Evolutionary conservation across 2,329 filamentous ascomycete genomes (phyloP).

Genomic region (Anthostomella pinea): DNA sequence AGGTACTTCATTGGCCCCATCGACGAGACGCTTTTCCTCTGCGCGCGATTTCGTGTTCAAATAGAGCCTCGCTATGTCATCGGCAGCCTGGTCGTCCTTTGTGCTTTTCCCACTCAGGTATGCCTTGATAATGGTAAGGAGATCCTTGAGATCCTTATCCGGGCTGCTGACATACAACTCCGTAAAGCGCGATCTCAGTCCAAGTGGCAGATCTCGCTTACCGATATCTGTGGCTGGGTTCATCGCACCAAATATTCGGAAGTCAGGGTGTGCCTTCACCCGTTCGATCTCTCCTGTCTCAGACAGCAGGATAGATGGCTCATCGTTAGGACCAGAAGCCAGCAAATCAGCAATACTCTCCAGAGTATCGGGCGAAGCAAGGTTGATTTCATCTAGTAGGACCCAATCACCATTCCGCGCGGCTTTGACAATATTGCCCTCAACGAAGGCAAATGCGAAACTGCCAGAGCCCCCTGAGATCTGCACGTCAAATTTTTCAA

Average conservation of each 20-base stretch:
- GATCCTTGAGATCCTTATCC: constrained; percentile 80
- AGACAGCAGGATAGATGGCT: constrained; percentile 81
- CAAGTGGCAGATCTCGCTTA: constrained; percentile 87
- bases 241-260: constrained; percentile 97
- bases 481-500: constrained; percentile 79
- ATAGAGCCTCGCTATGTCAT: constrained; percentile 84
- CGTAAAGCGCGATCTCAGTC: constrained; percentile 87
- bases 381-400: constrained; percentile 92
- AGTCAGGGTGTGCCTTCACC: constrained; percentile 84
- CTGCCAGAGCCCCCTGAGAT: constrained; percentile 67
- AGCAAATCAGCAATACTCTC: constrained; percentile 91
- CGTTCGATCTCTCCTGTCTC: constrained; percentile 93
- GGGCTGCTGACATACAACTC: constrained; percentile 93
- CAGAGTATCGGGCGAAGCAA: constrained; percentile 90
- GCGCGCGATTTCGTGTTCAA: constrained; percentile 81
- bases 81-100: constrained; percentile 69
- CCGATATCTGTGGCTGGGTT: constrained; percentile 97
- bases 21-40: constrained; percentile 79
- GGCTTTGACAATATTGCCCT: constrained; percentile 96
- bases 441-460: constrained; percentile 93
- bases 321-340: constrained; percentile 64
- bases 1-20: constrained; percentile 92
- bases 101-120: constrained; percentile 74
- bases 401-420: constrained; percentile 96
- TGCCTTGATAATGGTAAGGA: constrained; percentile 82